phyloP scores from a whole-genome alignment of 345 rosid species.

The Barbarea vulgaris region DNA sequence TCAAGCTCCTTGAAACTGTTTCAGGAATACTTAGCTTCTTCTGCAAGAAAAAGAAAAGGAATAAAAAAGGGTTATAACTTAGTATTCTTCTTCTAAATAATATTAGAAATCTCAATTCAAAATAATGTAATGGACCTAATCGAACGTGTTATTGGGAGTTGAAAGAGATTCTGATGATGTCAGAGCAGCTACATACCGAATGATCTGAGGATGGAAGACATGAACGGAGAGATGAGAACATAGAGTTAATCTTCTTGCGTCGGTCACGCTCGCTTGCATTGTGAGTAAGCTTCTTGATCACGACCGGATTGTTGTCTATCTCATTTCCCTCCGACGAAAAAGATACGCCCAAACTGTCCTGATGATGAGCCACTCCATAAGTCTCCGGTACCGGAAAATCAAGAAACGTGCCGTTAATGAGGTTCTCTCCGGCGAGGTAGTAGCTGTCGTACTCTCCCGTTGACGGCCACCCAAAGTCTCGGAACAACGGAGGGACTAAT shows the following conservation, averaged over 20 bases:
- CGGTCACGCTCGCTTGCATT: slow-evolving; percentile 74
- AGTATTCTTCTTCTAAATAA: neutral
- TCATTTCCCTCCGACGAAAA: slow-evolving; percentile 28
- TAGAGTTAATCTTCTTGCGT: slow-evolving; percentile 56
- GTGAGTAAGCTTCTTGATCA: slow-evolving; percentile 61
- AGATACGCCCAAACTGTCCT: slow-evolving; percentile 4
- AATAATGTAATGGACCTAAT: neutral
- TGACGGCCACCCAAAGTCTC: slow-evolving; percentile 33
- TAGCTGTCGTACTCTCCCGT: slow-evolving; percentile 26
- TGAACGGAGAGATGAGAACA: slow-evolving; percentile 67
- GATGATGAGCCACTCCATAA: slow-evolving; percentile 27
- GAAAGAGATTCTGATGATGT: neutral
- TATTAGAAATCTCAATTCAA: too few species aligned
- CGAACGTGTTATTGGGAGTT: neutral
- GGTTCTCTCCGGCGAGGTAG: slow-evolving; percentile 7
- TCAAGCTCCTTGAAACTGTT: slow-evolving; percentile 47
- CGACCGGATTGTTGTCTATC: slow-evolving; percentile 14
- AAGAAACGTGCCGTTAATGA: slow-evolving; percentile 6
- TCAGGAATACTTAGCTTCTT: slow-evolving; percentile 57
- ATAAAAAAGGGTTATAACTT: neutral
- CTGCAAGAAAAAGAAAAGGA: slow-evolving; percentile 33
- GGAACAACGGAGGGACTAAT: slow-evolving; percentile 32
- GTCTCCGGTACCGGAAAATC: slow-evolving; percentile 30
- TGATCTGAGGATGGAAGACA: slow-evolving; percentile 59
- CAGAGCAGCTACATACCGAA: slow-evolving; percentile 42